Evolutionary conservation across 2,329 filamentous ascomycete species (phyloP).

Genomic region (Didymella pomorum): DNA sequence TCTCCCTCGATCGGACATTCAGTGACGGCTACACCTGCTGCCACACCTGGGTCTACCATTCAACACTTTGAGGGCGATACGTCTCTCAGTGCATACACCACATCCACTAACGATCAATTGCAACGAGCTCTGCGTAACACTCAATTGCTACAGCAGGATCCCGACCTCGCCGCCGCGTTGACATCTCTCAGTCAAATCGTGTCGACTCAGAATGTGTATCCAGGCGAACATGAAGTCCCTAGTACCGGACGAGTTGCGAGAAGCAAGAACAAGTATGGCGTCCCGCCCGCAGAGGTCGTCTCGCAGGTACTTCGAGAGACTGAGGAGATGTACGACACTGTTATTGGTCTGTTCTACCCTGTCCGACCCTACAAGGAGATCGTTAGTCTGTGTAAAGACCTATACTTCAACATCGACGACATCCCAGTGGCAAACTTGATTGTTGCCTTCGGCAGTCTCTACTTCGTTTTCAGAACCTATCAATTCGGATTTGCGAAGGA

Average conservation of each 20-base stretch:
- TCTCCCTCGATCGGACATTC: slow-evolving; percentile 24
- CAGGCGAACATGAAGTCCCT: slow-evolving; percentile 9
- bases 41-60: slow-evolving; percentile 39
- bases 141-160: slow-evolving; percentile 15
- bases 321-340: slow-evolving; percentile 16
- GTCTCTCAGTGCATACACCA: slow-evolving; percentile 18
- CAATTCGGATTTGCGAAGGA: slow-evolving; percentile 30
- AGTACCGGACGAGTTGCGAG: background rate
- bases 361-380: slow-evolving; percentile 19
- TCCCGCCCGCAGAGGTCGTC: slow-evolving; percentile 19
- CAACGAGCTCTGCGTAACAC: slow-evolving; percentile 17
- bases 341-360: slow-evolving; percentile 18
- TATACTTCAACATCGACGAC: slow-evolving; percentile 50
- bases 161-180: slow-evolving; percentile 18
- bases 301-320: slow-evolving; percentile 19
- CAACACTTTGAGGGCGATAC: slow-evolving; percentile 26
- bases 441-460: slow-evolving; percentile 49
- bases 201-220: slow-evolving; percentile 13
- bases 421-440: slow-evolving; percentile 47
- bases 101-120: slow-evolving; percentile 18
- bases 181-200: slow-evolving; percentile 23
- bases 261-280: slow-evolving; percentile 2
- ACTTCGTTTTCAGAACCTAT: slow-evolving; percentile 49
- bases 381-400: slow-evolving; percentile 16
- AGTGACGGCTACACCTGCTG: slow-evolving; percentile 45